These are phyloP conservation scores for Phaeosphaeriaceae sp. DNA, from an alignment of 2,329 filamentous ascomycete genomes.

Conservation along the genomic window DNA sequence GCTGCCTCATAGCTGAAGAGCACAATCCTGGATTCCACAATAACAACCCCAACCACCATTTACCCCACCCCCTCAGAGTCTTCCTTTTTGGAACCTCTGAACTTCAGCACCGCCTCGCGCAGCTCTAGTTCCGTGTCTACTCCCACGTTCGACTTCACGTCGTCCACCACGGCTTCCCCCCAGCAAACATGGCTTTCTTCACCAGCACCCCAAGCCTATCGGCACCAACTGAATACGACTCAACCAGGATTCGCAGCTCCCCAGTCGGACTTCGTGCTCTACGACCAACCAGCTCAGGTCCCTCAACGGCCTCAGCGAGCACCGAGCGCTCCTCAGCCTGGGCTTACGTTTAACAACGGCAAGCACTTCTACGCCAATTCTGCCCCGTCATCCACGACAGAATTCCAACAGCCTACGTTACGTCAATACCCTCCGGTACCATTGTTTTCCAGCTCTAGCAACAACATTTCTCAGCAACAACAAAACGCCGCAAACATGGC, in stretches of 20 bases:
- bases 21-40: constrained; percentile 42
- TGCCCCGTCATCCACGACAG: constrained; percentile 66
- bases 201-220: constrained; percentile 60
- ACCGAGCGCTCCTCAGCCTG: constrained; percentile 61
- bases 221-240: constrained; percentile 56
- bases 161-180: constrained; percentile 83
- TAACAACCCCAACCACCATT: constrained; percentile 32
- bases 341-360: constrained; percentile 65
- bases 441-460: constrained; percentile 68
- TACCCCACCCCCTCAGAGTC: constrained; percentile 44
- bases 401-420: constrained; percentile 63
- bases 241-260: constrained; percentile 54
- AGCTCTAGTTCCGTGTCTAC: constrained; percentile 64
- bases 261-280: constrained; percentile 81
- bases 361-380: constrained; percentile 73
- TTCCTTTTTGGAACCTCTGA: constrained; percentile 62
- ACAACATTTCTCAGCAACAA: constrained; percentile 57
- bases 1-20: constrained; percentile 47
- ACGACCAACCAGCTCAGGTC: constrained; percentile 59
- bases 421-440: constrained; percentile 72
- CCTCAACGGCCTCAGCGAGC: constrained; percentile 55
- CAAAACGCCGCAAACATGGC: constrained; percentile 46
- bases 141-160: constrained; percentile 70
- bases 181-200: constrained; percentile 80
- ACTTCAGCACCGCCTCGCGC: constrained; percentile 68